Percentiles rank a stretch among this genome's conserved stretches.
Conservation (phyloP, 202 grass and related monocot genomes). For the Cymbopogon flexuosus region DNA sequence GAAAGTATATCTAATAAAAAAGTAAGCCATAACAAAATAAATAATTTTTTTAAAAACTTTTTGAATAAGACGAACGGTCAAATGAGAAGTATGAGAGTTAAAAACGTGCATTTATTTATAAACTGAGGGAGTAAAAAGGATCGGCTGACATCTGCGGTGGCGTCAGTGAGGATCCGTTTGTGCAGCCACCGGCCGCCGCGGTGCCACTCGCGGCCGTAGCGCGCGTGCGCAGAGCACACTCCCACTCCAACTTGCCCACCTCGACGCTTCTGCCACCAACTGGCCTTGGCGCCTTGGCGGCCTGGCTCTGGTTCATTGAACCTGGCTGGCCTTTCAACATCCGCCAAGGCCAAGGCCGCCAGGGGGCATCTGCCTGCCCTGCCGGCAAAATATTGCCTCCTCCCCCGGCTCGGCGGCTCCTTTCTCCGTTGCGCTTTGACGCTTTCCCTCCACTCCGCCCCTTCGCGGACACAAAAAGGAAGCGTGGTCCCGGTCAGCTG, state of each 20-base stretch:
- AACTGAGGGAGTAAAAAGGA: no score
- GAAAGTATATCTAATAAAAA: no score
- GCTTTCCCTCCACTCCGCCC: constrained; percentile 35
- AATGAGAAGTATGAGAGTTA: no score
- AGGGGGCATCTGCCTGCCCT: not conserved
- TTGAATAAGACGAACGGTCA: no score
- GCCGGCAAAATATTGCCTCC: no score
- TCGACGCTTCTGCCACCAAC: not conserved
- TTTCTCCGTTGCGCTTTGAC: not conserved
- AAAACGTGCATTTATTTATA: no score
- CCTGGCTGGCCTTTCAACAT: constrained; percentile 53
- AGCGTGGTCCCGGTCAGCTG: not conserved
- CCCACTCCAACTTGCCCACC: constrained; percentile 29
- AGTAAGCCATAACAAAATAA: no score
- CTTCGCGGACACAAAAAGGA: constrained; percentile 1
- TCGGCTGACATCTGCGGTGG: constrained; percentile 7
- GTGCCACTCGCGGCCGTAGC: no score
- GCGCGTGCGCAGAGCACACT: not conserved
- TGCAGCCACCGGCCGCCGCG: not conserved
- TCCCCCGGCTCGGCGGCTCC: not conserved
- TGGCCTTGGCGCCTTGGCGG: no score
- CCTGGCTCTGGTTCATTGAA: constrained; percentile 53
- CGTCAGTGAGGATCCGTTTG: not conserved
- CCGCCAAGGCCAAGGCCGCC: constrained; percentile 19
- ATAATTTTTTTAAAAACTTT: no score